phyloP scores from a whole-genome alignment of 495 filamentous ascomycete genomes.

The Geoglossum glabrum region DNA sequence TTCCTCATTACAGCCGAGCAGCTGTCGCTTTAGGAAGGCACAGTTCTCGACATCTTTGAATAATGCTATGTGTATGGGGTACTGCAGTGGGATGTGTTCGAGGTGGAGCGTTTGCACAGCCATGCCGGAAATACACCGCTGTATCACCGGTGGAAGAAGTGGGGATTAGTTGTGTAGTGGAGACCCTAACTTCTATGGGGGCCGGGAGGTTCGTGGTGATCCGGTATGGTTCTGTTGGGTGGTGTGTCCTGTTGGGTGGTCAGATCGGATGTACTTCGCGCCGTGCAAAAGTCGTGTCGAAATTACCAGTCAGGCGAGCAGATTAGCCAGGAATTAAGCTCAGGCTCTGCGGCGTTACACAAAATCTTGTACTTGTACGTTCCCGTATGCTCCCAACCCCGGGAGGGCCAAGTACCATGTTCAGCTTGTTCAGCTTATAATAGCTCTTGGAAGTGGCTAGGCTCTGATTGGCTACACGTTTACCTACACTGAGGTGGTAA shows the following conservation, averaged over 20 bases:
- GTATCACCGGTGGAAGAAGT: neutral
- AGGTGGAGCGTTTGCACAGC: constrained; percentile 34
- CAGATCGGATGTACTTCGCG: neutral
- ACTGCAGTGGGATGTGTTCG: constrained; percentile 43
- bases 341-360: neutral
- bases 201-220: neutral
- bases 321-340: neutral
- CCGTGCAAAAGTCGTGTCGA: neutral
- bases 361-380: neutral
- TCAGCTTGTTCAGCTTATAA: neutral
- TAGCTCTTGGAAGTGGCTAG: neutral
- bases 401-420: neutral
- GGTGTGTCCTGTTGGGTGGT: neutral
- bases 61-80: constrained; percentile 49
- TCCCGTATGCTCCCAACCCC: neutral
- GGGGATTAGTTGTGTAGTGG: neutral
- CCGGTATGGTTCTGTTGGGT: neutral
- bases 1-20: constrained; percentile 55
- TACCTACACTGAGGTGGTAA: neutral
- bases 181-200: neutral
- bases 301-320: neutral
- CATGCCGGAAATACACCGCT: constrained; percentile 4
- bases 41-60: constrained; percentile 63
- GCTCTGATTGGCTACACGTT: neutral
- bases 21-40: constrained; percentile 53